Evolutionary conservation across 257 asterid species (phyloP).

Genomic region (Lycium barbarum): DNA sequence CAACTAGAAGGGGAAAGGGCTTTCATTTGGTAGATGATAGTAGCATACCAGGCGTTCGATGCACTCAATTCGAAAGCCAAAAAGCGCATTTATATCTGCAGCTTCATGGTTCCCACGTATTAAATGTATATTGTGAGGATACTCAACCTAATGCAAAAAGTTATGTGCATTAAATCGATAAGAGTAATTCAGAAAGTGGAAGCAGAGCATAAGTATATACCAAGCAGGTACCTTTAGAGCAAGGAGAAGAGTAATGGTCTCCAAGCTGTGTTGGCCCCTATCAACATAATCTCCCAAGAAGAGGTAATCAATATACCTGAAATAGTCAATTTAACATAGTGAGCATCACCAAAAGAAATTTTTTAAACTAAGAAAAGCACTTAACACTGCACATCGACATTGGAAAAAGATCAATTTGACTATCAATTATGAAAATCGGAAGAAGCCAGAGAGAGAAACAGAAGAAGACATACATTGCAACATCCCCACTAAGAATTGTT

Average conservation of each 20-base stretch:
- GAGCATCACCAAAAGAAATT: constrained; percentile 29
- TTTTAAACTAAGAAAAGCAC: background rate
- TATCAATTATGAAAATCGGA: background rate
- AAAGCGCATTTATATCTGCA: constrained; percentile 98
- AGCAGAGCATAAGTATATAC: background rate
- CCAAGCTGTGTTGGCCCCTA: constrained; percentile 99
- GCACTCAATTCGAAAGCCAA: constrained; percentile 98
- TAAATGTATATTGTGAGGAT: constrained; percentile 83
- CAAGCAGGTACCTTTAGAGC: constrained; percentile 74
- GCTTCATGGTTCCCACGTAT: constrained; percentile 99
- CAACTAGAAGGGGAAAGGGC: background rate
- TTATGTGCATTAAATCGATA: constrained; percentile 9
- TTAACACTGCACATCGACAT: constrained; percentile 4
- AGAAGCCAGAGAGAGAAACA: background rate
- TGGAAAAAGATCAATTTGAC: background rate
- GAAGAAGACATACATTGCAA: background rate
- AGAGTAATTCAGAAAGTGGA: constrained; percentile 24
- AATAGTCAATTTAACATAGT: constrained; percentile 40
- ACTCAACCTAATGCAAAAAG: constrained; percentile 69
- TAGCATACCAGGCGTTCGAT: constrained; percentile 89
- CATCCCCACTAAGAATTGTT: background rate
- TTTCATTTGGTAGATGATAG: background rate
- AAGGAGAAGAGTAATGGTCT: constrained; percentile 90
- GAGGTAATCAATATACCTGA: constrained; percentile 95
- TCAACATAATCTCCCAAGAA: constrained; percentile 99